Evolutionary conservation across 2,329 filamentous ascomycete genomes (phyloP).

Genomic region (Akanthomyces lecanii): DNA sequence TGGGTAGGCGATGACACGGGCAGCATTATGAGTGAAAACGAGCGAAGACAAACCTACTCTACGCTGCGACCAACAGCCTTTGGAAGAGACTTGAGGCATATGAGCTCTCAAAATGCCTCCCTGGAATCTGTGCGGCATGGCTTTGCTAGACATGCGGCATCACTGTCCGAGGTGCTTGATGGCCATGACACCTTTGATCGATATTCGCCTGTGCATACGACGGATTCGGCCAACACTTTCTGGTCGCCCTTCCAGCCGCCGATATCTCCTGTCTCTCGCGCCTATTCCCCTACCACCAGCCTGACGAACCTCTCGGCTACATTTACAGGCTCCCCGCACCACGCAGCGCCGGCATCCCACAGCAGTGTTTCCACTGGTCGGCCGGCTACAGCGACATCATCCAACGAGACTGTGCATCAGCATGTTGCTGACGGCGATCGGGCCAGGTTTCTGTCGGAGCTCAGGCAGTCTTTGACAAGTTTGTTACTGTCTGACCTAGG

Average conservation of each 20-base stretch:
- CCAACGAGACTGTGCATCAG: conserved; percentile 62
- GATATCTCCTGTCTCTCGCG: conserved; percentile 58
- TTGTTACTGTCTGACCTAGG: conserved; percentile 86
- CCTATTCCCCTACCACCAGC: conserved; percentile 60
- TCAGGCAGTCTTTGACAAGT: conserved; percentile 76
- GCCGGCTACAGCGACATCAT: conserved; percentile 63
- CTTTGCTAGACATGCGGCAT: conserved; percentile 51
- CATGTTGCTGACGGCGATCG: conserved; percentile 65
- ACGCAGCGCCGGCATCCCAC: conserved; percentile 40
- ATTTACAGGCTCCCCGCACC: conserved; percentile 41
- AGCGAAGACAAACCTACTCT: conserved; percentile 42
- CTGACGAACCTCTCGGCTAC: conserved; percentile 53
- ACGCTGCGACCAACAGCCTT: conserved; percentile 48
- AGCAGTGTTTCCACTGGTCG: conserved; percentile 49
- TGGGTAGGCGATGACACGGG: conserved; percentile 47
- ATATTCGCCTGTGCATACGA: conserved; percentile 58
- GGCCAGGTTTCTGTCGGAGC: conserved; percentile 68
- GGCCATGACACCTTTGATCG: conserved; percentile 67
- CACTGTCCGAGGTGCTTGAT: conserved; percentile 63
- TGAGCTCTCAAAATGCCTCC: conserved; percentile 59
- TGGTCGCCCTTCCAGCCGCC: conserved; percentile 82
- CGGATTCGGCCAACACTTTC: conserved; percentile 74
- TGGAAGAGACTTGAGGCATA: conserved; percentile 52
- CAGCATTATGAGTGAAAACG: conserved; percentile 53
- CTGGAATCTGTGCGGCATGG: conserved; percentile 65